Evolutionary conservation across 176 grass and related monocot species (phyloP).

Genomic region (Oryza glaberrima): DNA sequence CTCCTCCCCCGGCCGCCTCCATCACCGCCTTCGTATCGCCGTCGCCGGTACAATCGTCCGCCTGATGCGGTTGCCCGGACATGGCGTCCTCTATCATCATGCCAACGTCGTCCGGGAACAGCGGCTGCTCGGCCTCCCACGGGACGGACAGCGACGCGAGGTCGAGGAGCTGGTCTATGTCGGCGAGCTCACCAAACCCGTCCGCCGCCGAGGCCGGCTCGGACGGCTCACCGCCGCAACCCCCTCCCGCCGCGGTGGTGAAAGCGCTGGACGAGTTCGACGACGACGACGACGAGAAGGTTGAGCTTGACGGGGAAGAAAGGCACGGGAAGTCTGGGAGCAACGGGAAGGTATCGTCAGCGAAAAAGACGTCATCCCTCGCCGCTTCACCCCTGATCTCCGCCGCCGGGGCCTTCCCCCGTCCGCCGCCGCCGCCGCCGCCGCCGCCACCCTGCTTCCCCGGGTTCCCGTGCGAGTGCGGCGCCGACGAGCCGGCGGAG

Average conservation of each 20-base stretch:
- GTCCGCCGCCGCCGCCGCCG: constrained; percentile 40
- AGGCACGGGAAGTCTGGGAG: constrained; percentile 80
- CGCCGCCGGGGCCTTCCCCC: constrained; percentile 28
- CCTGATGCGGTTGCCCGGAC: constrained; percentile 11
- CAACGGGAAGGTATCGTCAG: constrained; percentile 65
- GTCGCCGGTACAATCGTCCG: neutral
- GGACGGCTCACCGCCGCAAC: neutral
- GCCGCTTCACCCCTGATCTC: constrained; percentile 48
- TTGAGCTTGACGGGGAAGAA: constrained; percentile 61
- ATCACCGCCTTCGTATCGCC: constrained; percentile 7
- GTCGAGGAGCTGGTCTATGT: constrained; percentile 63
- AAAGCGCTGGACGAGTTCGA: constrained; percentile 61
- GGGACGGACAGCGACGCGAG: constrained; percentile 65
- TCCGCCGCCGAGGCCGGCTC: constrained; percentile 31
- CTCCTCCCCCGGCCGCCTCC: constrained; percentile 19
- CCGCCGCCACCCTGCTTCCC: constrained; percentile 32
- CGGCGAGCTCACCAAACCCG: constrained; percentile 42
- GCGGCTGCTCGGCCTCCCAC: constrained; percentile 69
- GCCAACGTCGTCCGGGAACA: constrained; percentile 55
- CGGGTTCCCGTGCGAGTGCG: constrained; percentile 36
- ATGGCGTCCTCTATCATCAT: constrained; percentile 59
- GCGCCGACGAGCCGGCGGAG: constrained; percentile 44
- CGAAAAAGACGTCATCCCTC: constrained; percentile 68
- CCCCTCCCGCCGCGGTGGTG: constrained; percentile 21
- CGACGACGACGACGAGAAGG: constrained; percentile 57